Base-by-base conservation (phyloP, 768 basidiomycete genomes). In the Austroboletus festivus region DNA sequence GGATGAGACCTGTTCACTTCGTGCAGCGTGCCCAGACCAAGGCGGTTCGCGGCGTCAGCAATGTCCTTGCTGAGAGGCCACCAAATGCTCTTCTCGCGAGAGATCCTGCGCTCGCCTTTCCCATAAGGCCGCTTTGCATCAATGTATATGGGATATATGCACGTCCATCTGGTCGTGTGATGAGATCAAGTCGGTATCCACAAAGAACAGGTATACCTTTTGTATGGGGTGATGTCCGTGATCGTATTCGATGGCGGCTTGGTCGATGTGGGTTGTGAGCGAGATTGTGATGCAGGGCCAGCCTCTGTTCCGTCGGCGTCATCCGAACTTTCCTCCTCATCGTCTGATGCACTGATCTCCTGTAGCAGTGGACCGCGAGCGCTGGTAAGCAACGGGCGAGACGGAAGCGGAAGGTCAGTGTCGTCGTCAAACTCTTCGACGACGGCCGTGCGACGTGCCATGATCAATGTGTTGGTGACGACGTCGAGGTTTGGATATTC, bases 21-120 rank as follows among this genome's bases (percentile, higher is more conserved):
- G 57, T 93, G 91, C 5, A 96, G 75, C 2, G 85, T 81, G 12
- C 84, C 80, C 8, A 97, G 72, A 2, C 93, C 87, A 13, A 98
- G 70, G 24, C 82, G 73, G 56, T 73, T 80, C 21, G 87, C 83
- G 7, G 89, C 93, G 48, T 90, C 85, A 2, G 89, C 87, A 45
- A 99, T 95, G 59, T 93, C 92, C 58, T 89, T 87, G 69, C 89
- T 92, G 41, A 94, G 77, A 1, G 95, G 95, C 91, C 92, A 97
- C 92, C 93, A 93, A 23, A 97, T 67, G 48, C 86, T 79, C 68
- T 88, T 86, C 46, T 77, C 75, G 22, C 93, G 78, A 23, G 84
- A 73, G 47, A 98, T 82, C 42, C 95, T 79, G 34, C 95, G 83
- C 56, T 87, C 82, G 18, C 93, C 92, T 5, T 79, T 85, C 4